Base-by-base conservation (phyloP, 768 basidiomycete genomes). In the Favolaschia claudopus region DNA sequence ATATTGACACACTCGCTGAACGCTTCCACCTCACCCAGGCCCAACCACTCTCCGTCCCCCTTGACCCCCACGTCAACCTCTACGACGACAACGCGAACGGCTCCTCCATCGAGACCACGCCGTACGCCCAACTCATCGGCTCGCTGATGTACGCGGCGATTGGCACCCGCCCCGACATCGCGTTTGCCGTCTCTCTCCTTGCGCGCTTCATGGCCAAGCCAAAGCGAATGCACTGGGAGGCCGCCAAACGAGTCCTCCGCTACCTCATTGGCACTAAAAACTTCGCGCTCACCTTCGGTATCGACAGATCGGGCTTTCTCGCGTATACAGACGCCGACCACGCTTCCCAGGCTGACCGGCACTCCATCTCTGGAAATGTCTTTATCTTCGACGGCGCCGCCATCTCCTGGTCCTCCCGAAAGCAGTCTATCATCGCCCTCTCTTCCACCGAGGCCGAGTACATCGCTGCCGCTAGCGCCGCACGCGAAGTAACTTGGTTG, bases 231-330 rank as follows among this genome's bases (percentile, higher is more conserved):
- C 76, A 77, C 52, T 75, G 72, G 74, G 56, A 63, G 3, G 73
- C 74, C 4, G 68, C 70, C 36, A 72, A 76, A 51, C 68, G 68
- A 36, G 34, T 75, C 32, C 61, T 73, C 20, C 53, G 66, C 4
- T 76, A 75, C 52, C 57, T 76, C 50, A 68, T 68, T 37, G 73
- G 75, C 13, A 72, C 74, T 7, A 36, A 40, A 15, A 24, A 20
- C 1, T 50, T 19, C 15, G 12, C 24, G 4, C 36, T 50, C 9
- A 19, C 38, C 4, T 37, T 50, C 8, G 48, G 48, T 2, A 17
- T n/a, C 24, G 9, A 33, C 31, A 3, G 28, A 20, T n/a, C 14
- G n/a, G n/a, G 42, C 15, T 22, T 53, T 8, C 15, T 15, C 2
- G 51, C 34, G 3, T 53, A 37, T 39, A 15, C 51, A 8, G 54